Evolutionary conservation across 768 basidiomycete genomes (phyloP).

Genomic region (Lenzites betulinus): DNA sequence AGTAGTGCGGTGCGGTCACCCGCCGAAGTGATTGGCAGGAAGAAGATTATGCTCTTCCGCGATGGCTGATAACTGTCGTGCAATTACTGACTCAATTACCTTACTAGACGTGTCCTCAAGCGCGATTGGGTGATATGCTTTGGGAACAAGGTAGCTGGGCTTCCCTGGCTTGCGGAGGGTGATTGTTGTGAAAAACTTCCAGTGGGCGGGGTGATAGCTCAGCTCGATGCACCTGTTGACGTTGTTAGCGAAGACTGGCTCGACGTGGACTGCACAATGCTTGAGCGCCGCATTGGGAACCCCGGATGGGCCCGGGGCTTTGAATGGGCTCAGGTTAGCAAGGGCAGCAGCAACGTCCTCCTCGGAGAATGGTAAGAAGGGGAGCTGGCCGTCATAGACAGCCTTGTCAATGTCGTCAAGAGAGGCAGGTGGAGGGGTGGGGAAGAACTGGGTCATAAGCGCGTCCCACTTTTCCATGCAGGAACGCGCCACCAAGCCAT

Average conservation of each 20-base stretch:
- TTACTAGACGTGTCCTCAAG: conserved; percentile 32
- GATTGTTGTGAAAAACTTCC: conserved; percentile 32
- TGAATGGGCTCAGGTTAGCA: conserved; percentile 17
- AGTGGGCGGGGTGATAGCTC: conserved; percentile 15
- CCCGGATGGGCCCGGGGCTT: conserved; percentile 26
- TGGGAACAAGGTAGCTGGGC: conserved; percentile 34
- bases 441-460: conserved; percentile 29
- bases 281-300: conserved; percentile 22
- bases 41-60: conserved; percentile 14
- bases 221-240: conserved; percentile 6
- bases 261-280: background rate
- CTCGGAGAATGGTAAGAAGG: conserved; percentile 13
- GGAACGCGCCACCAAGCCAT: background rate
- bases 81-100: conserved; percentile 23
- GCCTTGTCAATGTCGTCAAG: background rate
- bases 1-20: conserved; percentile 24
- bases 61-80: background rate
- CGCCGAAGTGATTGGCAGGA: conserved; percentile 26
- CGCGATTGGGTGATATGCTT: conserved; percentile 41
- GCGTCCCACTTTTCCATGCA: conserved; percentile 26
- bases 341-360: conserved; percentile 1
- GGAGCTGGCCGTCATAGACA: background rate
- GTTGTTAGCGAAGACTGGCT: background rate
- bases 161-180: conserved; percentile 40
- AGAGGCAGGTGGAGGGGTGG: conserved; percentile 1